These are phyloP conservation scores for Exserohilum turcica DNA, from an alignment of 2,329 filamentous ascomycete genomes.

Conservation along the genomic window DNA sequence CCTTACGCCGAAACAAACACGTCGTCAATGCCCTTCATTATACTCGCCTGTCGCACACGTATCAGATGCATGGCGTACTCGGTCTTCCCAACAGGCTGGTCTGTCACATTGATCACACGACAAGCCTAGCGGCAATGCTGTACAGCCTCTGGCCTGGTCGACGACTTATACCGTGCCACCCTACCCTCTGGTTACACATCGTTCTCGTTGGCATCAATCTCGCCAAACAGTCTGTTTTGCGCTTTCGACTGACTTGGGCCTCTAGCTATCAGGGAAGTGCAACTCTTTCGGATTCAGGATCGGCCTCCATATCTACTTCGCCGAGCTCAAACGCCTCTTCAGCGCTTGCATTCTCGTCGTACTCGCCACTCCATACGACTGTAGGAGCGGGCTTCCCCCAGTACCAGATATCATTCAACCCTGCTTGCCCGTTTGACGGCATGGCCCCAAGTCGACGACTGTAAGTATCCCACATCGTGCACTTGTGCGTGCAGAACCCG, in stretches of 20 bases:
- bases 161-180: conserved; percentile 50
- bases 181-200: conserved; percentile 47
- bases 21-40: conserved; percentile 46
- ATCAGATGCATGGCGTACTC: conserved; percentile 46
- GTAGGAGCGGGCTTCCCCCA: conserved; percentile 43
- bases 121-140: conserved; percentile 46
- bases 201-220: conserved; percentile 42
- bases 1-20: conserved; percentile 49
- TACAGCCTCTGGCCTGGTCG: conserved; percentile 44
- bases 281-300: conserved; percentile 61
- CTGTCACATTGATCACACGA: conserved; percentile 55
- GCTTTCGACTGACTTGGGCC: conserved; percentile 42
- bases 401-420: conserved; percentile 40
- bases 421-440: conserved; percentile 46
- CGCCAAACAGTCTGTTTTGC: conserved; percentile 36
- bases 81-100: conserved; percentile 46
- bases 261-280: conserved; percentile 58
- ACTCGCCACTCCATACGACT: conserved; percentile 44
- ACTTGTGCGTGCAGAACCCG: conserved; percentile 40
- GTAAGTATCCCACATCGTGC: conserved; percentile 51
- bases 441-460: conserved; percentile 50
- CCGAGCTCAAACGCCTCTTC: conserved; percentile 58
- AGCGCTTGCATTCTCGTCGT: conserved; percentile 52
- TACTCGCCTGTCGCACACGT: conserved; percentile 46
- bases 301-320: conserved; percentile 59